A percentile compares a stretch with the other conserved stretches of the same genome.
phyloP scores from a whole-genome alignment of 2,329 filamentous ascomycete species.

The Fusarium poae region DNA sequence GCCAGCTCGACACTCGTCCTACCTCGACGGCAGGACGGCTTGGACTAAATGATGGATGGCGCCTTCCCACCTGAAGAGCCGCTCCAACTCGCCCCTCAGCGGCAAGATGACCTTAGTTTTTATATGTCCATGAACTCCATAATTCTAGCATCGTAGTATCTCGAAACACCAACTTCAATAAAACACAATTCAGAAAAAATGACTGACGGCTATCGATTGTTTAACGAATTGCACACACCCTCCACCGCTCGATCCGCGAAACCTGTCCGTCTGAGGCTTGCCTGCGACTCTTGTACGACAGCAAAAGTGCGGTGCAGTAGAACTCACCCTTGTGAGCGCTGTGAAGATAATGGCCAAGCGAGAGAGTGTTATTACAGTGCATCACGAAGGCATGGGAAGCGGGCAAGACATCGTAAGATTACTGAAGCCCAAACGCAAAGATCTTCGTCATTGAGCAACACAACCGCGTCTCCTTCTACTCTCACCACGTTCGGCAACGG shows the following conservation, averaged over 20 bases:
- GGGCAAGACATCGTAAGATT: constrained; percentile 25
- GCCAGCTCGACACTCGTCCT: constrained; percentile 22
- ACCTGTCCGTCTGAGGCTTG: constrained; percentile 32
- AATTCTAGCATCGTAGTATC: neutral
- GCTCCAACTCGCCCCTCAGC: constrained; percentile 1
- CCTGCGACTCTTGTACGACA: constrained; percentile 38
- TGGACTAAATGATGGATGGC: constrained; percentile 8
- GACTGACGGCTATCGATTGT: constrained; percentile 14
- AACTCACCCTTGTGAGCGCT: constrained; percentile 37
- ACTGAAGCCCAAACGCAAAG: constrained; percentile 1
- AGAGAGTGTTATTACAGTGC: constrained; percentile 31
- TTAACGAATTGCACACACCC: constrained; percentile 1
- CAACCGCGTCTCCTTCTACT: neutral
- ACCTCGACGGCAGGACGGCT: constrained; percentile 27
- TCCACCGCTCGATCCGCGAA: constrained; percentile 14
- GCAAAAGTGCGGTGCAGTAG: constrained; percentile 39
- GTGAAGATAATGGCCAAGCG: constrained; percentile 28
- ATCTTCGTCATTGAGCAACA: constrained; percentile 13
- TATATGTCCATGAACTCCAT: constrained; percentile 16
- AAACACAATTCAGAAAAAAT: constrained; percentile 1
- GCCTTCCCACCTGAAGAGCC: constrained; percentile 10
- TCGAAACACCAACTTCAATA: neutral
- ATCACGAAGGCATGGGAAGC: constrained; percentile 27
- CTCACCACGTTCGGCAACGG: neutral
- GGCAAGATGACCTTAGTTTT: neutral